Evolutionary conservation across 305 asterid genomes (phyloP).

Genomic region (Fraxinus baroniana): DNA sequence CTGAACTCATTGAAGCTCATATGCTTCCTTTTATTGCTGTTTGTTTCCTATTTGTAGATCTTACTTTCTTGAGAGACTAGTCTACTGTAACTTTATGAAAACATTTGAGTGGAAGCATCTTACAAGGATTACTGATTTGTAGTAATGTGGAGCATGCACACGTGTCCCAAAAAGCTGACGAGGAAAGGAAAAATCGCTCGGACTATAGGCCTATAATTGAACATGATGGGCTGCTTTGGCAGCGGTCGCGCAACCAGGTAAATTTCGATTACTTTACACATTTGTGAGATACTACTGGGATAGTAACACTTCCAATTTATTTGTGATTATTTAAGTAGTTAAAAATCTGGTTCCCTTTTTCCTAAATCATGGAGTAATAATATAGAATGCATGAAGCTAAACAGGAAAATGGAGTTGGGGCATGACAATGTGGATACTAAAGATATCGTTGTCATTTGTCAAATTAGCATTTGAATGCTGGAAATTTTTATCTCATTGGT

Average conservation of each 20-base stretch:
- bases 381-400: slow-evolving; percentile 1
- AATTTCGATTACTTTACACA: slow-evolving; percentile 10
- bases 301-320: background rate
- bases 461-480: background rate
- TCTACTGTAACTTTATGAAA: background rate
- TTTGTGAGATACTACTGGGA: slow-evolving; percentile 4
- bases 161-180: slow-evolving; percentile 62
- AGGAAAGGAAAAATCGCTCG: slow-evolving; percentile 60
- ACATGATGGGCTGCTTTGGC: slow-evolving; percentile 76
- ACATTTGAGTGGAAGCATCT: slow-evolving; percentile 15
- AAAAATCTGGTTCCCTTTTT: background rate
- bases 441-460: background rate
- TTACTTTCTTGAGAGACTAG: background rate
- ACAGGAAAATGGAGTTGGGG: slow-evolving; percentile 15
- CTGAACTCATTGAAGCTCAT: background rate
- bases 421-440: background rate
- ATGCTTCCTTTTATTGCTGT: background rate
- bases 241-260: slow-evolving; percentile 61
- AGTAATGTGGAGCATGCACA: slow-evolving; percentile 65
- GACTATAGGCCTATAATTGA: slow-evolving; percentile 75
- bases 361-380: background rate
- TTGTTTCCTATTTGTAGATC: background rate
- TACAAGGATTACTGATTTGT: slow-evolving; percentile 21
- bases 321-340: background rate
- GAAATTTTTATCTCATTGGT: background rate